These are phyloP conservation scores for Hysterium pulicare DNA, from an alignment of 2,329 filamentous ascomycete genomes.

Conservation along the genomic window DNA sequence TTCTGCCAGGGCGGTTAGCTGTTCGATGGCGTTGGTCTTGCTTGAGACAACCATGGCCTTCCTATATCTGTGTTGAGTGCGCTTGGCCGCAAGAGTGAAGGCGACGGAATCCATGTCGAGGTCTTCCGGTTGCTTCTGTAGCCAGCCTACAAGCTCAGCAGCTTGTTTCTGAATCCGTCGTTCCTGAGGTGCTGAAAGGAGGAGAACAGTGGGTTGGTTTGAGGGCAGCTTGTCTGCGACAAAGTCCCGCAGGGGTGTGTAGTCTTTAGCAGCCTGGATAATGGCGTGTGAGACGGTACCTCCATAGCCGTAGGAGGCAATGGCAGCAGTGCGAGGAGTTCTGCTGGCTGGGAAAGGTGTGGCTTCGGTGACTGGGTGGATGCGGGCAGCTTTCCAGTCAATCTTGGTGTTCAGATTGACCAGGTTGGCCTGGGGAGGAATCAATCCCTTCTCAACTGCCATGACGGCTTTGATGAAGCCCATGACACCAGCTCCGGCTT, in stretches of 20 bases:
- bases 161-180: conserved; percentile 25
- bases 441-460: conserved; percentile 35
- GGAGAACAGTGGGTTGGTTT: conserved; percentile 11
- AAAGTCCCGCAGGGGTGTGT: not conserved
- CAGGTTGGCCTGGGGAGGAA: conserved; percentile 29
- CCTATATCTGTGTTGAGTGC: conserved; percentile 33
- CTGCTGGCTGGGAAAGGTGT: conserved; percentile 4
- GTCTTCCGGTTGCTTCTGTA: conserved; percentile 9
- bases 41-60: conserved; percentile 19
- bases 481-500: conserved; percentile 33
- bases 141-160: conserved; percentile 19
- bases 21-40: conserved; percentile 17
- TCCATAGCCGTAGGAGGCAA: conserved; percentile 47
- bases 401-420: conserved; percentile 32
- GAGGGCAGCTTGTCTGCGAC: not conserved
- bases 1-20: conserved; percentile 15
- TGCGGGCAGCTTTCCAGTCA: conserved; percentile 24
- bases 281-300: conserved; percentile 44
- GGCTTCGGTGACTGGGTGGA: conserved; percentile 16
- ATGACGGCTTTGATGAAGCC: conserved; percentile 35
- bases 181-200: conserved; percentile 32
- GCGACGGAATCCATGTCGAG: conserved; percentile 17
- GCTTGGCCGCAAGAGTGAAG: conserved; percentile 26
- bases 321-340: conserved; percentile 31
- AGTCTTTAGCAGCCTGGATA: conserved; percentile 26